Evolutionary conservation across 1,139 yeast genomes (phyloP), one percentile per base, ranked within the genome.

Genomic region (Sugiyamaella novakii): DNA sequence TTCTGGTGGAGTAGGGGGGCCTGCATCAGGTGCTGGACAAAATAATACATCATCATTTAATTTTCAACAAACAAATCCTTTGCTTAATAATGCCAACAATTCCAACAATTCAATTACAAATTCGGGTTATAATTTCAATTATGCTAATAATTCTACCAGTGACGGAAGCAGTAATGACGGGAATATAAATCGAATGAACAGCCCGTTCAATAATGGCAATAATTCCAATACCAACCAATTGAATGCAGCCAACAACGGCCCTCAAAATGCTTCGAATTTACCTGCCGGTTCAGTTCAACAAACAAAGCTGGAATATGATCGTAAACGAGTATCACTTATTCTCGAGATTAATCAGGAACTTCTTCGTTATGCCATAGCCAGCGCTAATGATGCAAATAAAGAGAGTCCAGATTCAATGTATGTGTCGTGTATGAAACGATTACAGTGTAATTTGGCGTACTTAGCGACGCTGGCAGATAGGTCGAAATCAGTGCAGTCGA

Each of bases 341-440:
- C 56, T 67, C 17, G 62, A 64, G 15, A 63, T 68, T 50, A 68
- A 68, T 55, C 57, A 58, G 36, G 70, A 67, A 48, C 63, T 68
- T 12, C 46, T 68, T 12, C 54, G 58, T 24, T 54, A 54, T 29
- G 63, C 66, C 5, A 51, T 61, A 18, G 43, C 46, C n/a, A 53
- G 61, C 15, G 43, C 59, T 10, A 54, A 59, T 6, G 60, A 57
- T 15, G 37, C 45, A 18, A 52, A 55, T 33, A 49, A 51, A 24
- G 58, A 49, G 29, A 42, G 43, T 28, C 57, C 57, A 6, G 59
- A 60, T 22, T 46, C 57, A 11, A 46, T 54, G 35, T 63, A 53
- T 37, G 46, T 53, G 8, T 48, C 59, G 18, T 63, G 68, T 36
- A 59, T 68, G 63, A 58, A 55, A 33, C 59, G 71, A 6, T 45